Evolutionary conservation across 116 monocot genomes (phyloP), one percentile per base, ranked within the genome.

Genomic region (Papilionanthe hybrid): DNA sequence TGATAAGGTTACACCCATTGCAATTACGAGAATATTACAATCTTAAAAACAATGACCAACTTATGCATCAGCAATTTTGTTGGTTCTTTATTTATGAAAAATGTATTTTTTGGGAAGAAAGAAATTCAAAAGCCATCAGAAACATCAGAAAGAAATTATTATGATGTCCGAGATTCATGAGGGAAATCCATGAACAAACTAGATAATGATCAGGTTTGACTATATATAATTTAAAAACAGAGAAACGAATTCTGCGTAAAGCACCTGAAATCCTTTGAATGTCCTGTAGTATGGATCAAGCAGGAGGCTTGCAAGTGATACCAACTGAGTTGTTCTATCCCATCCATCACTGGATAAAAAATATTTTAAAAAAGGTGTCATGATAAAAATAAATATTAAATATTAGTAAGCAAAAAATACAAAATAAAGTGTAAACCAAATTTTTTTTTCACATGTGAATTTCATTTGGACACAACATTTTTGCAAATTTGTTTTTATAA

Each of bases 201-300:
- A 69, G 32, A 69, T 22, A 63, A 63, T 63, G 63, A 63, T 23
- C 63, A 22, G 15, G n/a, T 12, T 60, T 22, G 22, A 22, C n/a
- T 60, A 23, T 60, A 7, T 58, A 23, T 22, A 60, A 23, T 60
- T 60, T 23, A 60, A 25, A 7, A 60, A 60, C 22, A 60, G 15
- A 53, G 53, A 60, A 7, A 60, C 17, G 32, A 69, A 69, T 19
- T 56, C n/a, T 63, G 6, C 23, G 19, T 65, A 30, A 29, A 69
- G 50, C 86, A 97, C 97, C 97, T 97, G 94, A 87, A 97, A 97
- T 67, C 97, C 97, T 55, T 89, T 87, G 63, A 97, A 87, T 25
- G 97, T 97, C 55, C 97, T 86, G 82, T 97, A 97, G 72, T 90
- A 97, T 66, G 97, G 97, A 83, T 97, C 97, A 79, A 97, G 94